phyloP scores from a whole-genome alignment of 345 rosid species.

The Atalantia buxifolia region DNA sequence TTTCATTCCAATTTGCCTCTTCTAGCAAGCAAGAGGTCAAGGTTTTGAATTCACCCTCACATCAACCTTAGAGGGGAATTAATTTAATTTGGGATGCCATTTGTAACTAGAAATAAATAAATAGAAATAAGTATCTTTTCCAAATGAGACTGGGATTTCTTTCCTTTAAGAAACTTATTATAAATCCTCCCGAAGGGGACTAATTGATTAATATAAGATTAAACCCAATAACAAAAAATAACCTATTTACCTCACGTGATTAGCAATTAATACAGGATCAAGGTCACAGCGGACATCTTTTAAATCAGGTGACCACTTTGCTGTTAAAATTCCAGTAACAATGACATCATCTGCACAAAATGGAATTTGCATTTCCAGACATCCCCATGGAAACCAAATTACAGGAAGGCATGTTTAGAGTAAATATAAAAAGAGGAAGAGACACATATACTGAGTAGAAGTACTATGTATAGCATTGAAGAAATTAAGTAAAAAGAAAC shows the following conservation, averaged over 20 bases:
- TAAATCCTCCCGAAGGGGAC: not conserved
- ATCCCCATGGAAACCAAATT: not conserved
- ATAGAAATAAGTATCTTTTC: not conserved
- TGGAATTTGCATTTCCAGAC: not conserved
- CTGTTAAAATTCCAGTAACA: slow-evolving; percentile 80
- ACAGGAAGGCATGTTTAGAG: not conserved
- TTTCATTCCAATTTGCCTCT: not conserved
- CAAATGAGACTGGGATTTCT: not conserved
- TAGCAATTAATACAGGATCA: slow-evolving; percentile 82
- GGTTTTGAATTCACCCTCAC: not conserved
- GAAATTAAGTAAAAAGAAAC: not conserved
- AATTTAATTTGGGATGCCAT: too few relatives aligned
- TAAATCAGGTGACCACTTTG: slow-evolving; percentile 92
- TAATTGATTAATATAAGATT: not conserved
- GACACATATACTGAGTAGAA: not conserved
- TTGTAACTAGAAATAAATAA: not conserved
- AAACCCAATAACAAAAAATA: not conserved
- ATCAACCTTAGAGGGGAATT: not conserved
- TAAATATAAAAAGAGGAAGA: not conserved
- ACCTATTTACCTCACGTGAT: slow-evolving; percentile 69
- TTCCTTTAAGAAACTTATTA: not conserved
- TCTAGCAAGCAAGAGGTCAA: not conserved
- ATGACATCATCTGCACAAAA: slow-evolving; percentile 72
- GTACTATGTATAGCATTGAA: not conserved
- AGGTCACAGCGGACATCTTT: slow-evolving; percentile 95